phyloP scores from a whole-genome alignment of 169 alveolate species.

The Plasmodium malariae region DNA sequence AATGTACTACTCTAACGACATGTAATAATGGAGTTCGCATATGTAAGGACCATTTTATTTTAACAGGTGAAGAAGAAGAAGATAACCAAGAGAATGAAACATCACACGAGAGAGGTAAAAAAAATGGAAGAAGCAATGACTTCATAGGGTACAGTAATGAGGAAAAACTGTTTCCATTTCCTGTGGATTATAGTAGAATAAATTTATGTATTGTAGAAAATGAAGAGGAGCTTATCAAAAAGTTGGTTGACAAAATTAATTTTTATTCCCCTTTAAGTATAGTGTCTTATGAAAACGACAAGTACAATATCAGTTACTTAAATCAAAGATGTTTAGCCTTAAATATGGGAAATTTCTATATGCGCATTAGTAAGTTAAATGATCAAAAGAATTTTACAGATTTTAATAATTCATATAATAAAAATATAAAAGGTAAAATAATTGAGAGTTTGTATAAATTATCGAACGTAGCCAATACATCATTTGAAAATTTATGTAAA shows the following conservation, averaged over 20 bases:
- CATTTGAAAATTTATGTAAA: conserved; percentile 69
- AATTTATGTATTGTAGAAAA: conserved; percentile 48
- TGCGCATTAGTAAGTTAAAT: conserved; percentile 38
- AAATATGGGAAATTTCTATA: conserved; percentile 47
- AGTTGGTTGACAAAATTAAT: conserved; percentile 21
- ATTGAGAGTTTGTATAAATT: conserved; percentile 59
- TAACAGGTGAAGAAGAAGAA: neutral
- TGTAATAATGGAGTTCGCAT: neutral
- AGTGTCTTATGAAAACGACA: conserved; percentile 60
- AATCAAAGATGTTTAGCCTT: conserved; percentile 57
- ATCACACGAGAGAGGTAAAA: neutral
- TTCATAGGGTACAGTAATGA: neutral
- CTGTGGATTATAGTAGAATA: conserved; percentile 6
- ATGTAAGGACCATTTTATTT: neutral
- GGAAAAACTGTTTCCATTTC: conserved; percentile 1
- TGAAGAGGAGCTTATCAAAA: conserved; percentile 52
- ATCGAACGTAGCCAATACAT: conserved; percentile 17
- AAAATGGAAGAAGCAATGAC: neutral
- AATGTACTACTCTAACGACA: neutral
- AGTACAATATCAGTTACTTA: conserved; percentile 55
- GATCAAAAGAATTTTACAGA: conserved; percentile 32
- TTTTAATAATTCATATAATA: conserved; percentile 48
- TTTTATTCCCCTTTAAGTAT: conserved; percentile 64
- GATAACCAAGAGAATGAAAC: neutral
- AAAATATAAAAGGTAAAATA: conserved; percentile 63